Evolutionary conservation across 1,284 basidiomycete genomes (phyloP).

Genomic region (Singerocomus rubriflavus): DNA sequence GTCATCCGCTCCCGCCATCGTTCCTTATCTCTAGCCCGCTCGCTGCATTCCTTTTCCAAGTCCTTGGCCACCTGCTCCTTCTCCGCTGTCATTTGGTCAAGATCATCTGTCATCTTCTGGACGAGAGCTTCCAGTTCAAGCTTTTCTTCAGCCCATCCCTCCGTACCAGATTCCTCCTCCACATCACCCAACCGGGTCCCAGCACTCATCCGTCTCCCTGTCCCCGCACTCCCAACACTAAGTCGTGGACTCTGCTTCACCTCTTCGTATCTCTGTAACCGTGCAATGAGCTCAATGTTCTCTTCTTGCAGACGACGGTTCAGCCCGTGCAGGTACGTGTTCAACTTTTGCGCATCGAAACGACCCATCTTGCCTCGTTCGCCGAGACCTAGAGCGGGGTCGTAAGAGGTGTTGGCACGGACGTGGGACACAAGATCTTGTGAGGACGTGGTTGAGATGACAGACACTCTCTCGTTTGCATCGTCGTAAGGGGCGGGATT

Average conservation of each 20-base stretch:
- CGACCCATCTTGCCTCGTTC: conserved; percentile 59
- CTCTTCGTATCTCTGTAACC: conserved; percentile 46
- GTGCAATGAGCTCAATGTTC: conserved; percentile 60
- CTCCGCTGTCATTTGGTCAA: conserved; percentile 39
- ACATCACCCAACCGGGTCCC: conserved; percentile 54
- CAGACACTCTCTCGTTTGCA: conserved; percentile 52
- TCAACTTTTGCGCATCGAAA: conserved; percentile 80
- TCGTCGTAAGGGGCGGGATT: conserved; percentile 21
- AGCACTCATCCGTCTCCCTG: conserved; percentile 46
- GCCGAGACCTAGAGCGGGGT: conserved; percentile 71
- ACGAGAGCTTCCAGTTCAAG: conserved; percentile 43
- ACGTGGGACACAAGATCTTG: conserved; percentile 80
- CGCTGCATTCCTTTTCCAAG: conserved; percentile 52
- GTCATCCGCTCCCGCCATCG: conserved; percentile 64
- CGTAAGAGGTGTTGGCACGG: conserved; percentile 81
- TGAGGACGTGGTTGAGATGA: conserved; percentile 77
- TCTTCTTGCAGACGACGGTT: conserved; percentile 80
- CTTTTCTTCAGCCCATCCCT: conserved; percentile 70
- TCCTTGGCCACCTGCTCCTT: conserved; percentile 40
- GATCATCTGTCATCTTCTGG: conserved; percentile 48
- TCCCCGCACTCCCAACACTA: conserved; percentile 21
- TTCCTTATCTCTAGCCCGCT: conserved; percentile 58
- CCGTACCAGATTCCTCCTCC: conserved; percentile 55
- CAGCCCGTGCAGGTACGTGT: conserved; percentile 76
- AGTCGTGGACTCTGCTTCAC: conserved; percentile 26